phyloP scores from a whole-genome alignment of 805 yeast genomes.

The Jamesozyma jinghongensis region DNA sequence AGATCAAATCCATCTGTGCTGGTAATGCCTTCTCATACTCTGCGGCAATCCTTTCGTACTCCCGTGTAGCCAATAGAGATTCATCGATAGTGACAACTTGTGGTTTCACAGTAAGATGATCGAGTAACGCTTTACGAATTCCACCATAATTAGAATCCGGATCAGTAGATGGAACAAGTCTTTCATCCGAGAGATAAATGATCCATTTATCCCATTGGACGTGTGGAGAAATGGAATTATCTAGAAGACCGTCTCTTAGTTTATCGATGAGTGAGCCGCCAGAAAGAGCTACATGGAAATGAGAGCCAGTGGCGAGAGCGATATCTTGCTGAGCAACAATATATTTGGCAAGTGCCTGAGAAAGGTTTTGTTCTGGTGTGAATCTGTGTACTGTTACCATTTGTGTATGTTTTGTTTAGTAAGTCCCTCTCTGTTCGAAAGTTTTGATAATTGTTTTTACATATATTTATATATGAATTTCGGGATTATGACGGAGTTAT shows the following conservation, averaged over 20 bases:
- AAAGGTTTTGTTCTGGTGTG: slow-evolving; percentile 49
- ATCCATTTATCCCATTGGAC: slow-evolving; percentile 69
- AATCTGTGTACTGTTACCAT: slow-evolving; percentile 36
- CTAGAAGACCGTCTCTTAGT: slow-evolving; percentile 51
- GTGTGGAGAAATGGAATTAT: slow-evolving; percentile 35
- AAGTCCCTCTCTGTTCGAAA: no score
- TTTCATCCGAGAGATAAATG: slow-evolving; percentile 82
- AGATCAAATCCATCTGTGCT: slow-evolving; percentile 46
- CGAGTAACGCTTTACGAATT: slow-evolving; percentile 55
- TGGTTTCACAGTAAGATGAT: slow-evolving; percentile 35
- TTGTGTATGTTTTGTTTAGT: not conserved
- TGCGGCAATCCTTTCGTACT: slow-evolving; percentile 48
- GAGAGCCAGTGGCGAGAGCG: slow-evolving; percentile 35
- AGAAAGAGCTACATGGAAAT: slow-evolving; percentile 71
- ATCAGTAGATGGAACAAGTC: slow-evolving; percentile 75
- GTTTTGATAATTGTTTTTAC: no score
- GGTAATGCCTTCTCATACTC: slow-evolving; percentile 58
- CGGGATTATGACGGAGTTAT: no score
- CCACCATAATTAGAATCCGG: slow-evolving; percentile 81
- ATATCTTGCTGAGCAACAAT: slow-evolving; percentile 53
- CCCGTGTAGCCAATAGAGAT: slow-evolving; percentile 44
- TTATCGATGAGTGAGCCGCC: slow-evolving; percentile 88
- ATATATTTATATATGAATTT: no score
- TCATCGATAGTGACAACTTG: slow-evolving; percentile 57
- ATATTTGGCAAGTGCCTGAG: slow-evolving; percentile 55